Evolutionary conservation across 257 asterid species (phyloP), one percentile per base, ranked within the genome.

Genomic region (Henckelia pumila): DNA sequence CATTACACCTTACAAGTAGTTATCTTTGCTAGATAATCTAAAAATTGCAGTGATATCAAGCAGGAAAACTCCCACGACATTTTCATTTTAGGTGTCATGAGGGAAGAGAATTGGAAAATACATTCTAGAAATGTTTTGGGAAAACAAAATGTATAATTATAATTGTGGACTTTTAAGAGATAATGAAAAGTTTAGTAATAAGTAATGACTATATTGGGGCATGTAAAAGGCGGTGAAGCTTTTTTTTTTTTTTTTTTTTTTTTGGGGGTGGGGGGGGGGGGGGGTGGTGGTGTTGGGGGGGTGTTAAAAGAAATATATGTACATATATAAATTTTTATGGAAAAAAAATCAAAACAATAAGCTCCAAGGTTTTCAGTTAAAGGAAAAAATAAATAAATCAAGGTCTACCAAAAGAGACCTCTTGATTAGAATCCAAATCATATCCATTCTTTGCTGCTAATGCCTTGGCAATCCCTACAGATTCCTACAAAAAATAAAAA

Each of bases 401-500:
- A 58, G 59, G 33, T 61, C 67, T 60, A 63, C 22, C 71, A 56
- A 25, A 68, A 71, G 82, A 66, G 59, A 94, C 99, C 98, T 94
- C 99, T 77, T 89, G 99, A 76, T 88, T 94, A 61, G 99, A 91
- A 83, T 94, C 96, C 82, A 88, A 80, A 79, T 94, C 99, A 59
- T 94, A 88, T 59, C 97, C 96, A 70, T 94, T 91, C 80, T 94
- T 94, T 24, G 99, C 97, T 24, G 99, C 99, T 70, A 94, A 82
- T 61, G 98, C 99, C 81, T 94, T 94, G 55, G 99, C 97, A 71
- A 94, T 94, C 65, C 99, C 99, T 44, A 94, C 99, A 59, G 97
- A 91, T 82, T 94, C 99, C 98, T 91, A 68, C 29, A 65, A 66
- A 76, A 30, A 76, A 66, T 40, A 61, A 64, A 37, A 22, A 49